Percentiles rank a stretch among this genome's conserved stretches.
Evolutionary conservation across 495 filamentous ascomycete species (phyloP).

Genomic region (Penicillium cinerascens): DNA sequence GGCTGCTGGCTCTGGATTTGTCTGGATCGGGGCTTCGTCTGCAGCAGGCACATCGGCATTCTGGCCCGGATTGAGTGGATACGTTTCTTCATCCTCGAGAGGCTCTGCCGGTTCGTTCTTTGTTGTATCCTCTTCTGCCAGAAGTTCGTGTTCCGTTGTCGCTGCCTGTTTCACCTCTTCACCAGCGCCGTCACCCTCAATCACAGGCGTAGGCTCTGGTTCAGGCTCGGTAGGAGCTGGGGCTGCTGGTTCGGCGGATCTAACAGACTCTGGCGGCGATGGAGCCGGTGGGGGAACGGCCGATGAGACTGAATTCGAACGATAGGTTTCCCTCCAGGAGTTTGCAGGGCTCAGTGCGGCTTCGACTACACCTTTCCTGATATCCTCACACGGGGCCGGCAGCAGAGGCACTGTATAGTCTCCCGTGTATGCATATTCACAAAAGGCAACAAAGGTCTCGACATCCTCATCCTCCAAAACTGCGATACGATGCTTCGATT

Average conservation of each 20-base stretch:
- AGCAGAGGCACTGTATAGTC: slow-evolving; percentile 39
- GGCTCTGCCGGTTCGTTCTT: neutral
- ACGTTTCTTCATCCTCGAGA: too few relatives aligned
- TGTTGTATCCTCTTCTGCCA: neutral
- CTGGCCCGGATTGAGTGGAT: neutral
- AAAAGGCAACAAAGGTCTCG: slow-evolving; percentile 46
- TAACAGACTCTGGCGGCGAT: slow-evolving; percentile 22
- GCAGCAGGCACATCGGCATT: neutral
- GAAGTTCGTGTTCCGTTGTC: neutral
- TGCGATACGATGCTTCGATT: slow-evolving; percentile 43
- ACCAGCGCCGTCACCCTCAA: slow-evolving; percentile 1
- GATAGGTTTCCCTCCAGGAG: slow-evolving; percentile 21
- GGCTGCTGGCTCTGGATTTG: neutral
- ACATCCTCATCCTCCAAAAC: slow-evolving; percentile 46
- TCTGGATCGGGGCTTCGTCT: slow-evolving; percentile 3
- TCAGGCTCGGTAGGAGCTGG: neutral
- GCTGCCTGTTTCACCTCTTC: slow-evolving; percentile 8
- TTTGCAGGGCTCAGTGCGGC: slow-evolving; percentile 3
- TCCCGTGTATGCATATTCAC: slow-evolving; percentile 49
- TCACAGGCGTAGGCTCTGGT: neutral
- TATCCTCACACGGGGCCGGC: slow-evolving; percentile 8
- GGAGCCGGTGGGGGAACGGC: slow-evolving; percentile 19
- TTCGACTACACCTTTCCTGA: slow-evolving; percentile 9
- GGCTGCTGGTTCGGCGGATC: slow-evolving; percentile 11
- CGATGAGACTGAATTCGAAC: slow-evolving; percentile 24